A percentile compares a stretch with the other conserved stretches of the same genome.
phyloP scores from a whole-genome alignment of 73 alveolate species.

The Diophrys appendiculata region DNA sequence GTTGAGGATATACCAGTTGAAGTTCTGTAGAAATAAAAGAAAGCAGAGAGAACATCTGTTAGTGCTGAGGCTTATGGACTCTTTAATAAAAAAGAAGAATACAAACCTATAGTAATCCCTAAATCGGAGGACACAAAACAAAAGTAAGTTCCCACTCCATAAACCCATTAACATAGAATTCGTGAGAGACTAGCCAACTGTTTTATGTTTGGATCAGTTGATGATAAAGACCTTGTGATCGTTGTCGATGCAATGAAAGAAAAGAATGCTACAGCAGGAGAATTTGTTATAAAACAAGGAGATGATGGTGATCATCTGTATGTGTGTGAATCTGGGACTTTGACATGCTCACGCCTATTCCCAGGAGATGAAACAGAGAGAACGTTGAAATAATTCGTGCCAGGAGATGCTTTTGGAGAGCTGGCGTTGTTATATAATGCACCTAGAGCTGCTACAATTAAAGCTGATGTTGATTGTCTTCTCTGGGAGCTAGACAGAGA shows the following conservation, averaged over 20 bases:
- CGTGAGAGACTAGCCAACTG: slow-evolving; percentile 74
- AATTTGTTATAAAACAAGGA: slow-evolving; percentile 72
- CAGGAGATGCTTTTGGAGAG: slow-evolving; percentile 97
- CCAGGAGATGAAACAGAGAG: slow-evolving; percentile 48
- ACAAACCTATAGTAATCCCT: slow-evolving; percentile 72
- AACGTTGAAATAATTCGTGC: slow-evolving; percentile 70
- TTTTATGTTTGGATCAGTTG: slow-evolving; percentile 90
- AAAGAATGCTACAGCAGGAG: slow-evolving; percentile 47
- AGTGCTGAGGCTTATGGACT: slow-evolving; percentile 91
- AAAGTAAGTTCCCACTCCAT: too few relatives aligned
- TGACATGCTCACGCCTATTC: slow-evolving; percentile 72
- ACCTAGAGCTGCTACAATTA: slow-evolving; percentile 92
- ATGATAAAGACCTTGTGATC: slow-evolving; percentile 87
- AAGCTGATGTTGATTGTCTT: slow-evolving; percentile 66
- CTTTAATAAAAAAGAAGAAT: slow-evolving; percentile 73
- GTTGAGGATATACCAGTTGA: too few relatives aligned
- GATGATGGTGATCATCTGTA: slow-evolving; percentile 80
- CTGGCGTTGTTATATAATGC: slow-evolving; percentile 92
- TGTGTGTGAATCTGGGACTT: slow-evolving; percentile 74
- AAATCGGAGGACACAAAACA: slow-evolving; percentile 65
- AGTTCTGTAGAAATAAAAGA: too few relatives aligned
- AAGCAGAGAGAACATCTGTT: slow-evolving; percentile 47
- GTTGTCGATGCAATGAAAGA: slow-evolving; percentile 96
- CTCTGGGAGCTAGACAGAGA: slow-evolving; percentile 88
- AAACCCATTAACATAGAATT: too few relatives aligned